Evolutionary conservation across 2,329 filamentous ascomycete species (phyloP), one percentile per base, ranked within the genome.

Genomic region (Mycosphaerella arachidis): DNA sequence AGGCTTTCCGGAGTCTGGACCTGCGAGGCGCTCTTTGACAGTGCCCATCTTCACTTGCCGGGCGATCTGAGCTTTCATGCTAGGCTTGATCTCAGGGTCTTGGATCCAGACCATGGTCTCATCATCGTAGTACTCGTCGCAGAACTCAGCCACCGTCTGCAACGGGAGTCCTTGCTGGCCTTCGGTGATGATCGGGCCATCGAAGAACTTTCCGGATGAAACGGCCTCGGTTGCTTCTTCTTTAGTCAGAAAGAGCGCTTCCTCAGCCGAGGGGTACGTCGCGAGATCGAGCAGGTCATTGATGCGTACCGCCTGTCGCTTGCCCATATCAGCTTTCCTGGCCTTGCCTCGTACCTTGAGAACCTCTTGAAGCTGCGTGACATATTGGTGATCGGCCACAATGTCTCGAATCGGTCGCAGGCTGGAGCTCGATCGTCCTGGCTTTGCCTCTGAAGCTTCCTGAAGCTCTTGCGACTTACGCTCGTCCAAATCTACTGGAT

Each of bases 121-220:
- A 30, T 72, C 67, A 43, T 73, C 70, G 65, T 72, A 73, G 58
- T 60, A 68, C 59, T 72, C 71, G 13, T 37, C 59, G 5, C 72
- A 62, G 56, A 72, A 72, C 13, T 68, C 31, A 1, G 63, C 52
- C 10, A 68, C 52, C 7, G 63, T 68, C 37, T 70, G 67, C 8
- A 72, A 56, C 1, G 66, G 63, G 53, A 69, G 40, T 40, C 61
- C 59, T 55, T 73, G 71, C 58, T 70, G 67, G 24, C 58, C 61
- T 37, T 63, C 57, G 3, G 66, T 68, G 53, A 73, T 51, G 53
- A 73, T 72, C 0, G 69, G 68, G 2, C 63, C 60, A 18, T 61
- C 57, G 53, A 65, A 68, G 61, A 69, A 71, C 0, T 52, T 53
- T 20, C 65, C 64, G 12, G 70, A 56, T 30, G 61, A 30, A 13